Evolutionary conservation across 495 filamentous ascomycete genomes (phyloP).

Genomic region (Jackrogersella minutella): DNA sequence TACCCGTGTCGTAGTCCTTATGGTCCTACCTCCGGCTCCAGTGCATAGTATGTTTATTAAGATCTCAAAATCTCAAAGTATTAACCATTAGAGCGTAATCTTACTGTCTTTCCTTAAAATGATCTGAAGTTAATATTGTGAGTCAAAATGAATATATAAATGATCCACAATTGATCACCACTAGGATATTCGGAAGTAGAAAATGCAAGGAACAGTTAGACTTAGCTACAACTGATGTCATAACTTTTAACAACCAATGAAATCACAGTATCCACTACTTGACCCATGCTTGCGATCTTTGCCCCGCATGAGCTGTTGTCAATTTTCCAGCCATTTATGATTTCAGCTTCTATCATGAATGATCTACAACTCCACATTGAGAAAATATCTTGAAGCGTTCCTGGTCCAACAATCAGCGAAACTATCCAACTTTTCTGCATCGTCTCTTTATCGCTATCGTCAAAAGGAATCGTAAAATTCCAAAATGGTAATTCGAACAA

Average conservation of each 20-base stretch:
- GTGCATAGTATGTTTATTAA: not conserved
- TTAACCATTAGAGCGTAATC: too few species aligned
- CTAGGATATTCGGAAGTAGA: not conserved
- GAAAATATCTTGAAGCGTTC: constrained; percentile 13
- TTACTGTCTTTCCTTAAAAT: too few species aligned
- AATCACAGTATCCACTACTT: not conserved
- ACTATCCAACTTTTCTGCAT: not conserved
- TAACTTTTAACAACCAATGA: constrained; percentile 15
- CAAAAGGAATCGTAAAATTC: too few species aligned
- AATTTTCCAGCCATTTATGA: too few species aligned
- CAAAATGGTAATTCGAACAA: not conserved
- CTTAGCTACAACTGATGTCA: constrained; percentile 16
- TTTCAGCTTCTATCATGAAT: too few species aligned
- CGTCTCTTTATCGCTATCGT: not conserved
- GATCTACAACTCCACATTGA: not conserved
- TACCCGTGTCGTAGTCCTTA: not conserved
- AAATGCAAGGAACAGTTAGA: constrained; percentile 17
- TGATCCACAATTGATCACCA: not conserved
- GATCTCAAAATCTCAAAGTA: not conserved
- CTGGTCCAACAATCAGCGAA: constrained; percentile 19
- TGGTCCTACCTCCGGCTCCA: not conserved
- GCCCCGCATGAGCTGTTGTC: constrained; percentile 18
- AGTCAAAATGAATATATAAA: too few species aligned
- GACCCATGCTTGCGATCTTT: constrained; percentile 16
- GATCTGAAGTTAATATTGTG: too few species aligned